Base-by-base conservation (phyloP, 176 grass and related monocot genomes). In the Pharus latifolius region DNA sequence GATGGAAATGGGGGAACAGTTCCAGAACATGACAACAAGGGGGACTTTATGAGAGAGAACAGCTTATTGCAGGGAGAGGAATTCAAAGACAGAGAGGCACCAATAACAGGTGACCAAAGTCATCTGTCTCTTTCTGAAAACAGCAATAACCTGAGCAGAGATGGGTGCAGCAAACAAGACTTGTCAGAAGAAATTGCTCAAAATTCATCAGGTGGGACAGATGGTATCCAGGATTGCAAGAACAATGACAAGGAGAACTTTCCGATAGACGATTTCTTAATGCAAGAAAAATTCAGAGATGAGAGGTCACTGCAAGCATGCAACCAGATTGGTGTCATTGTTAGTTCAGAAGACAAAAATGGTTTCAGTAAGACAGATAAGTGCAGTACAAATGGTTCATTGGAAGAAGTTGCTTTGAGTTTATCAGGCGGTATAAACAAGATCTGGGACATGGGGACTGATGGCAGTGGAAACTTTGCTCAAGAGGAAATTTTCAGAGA, bases 211-310 rank as follows among this genome's bases (percentile, higher is more conserved):
- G 16, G 43, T 67, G 43, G 65, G 13, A 34, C 45, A 60, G 77
- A 44, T 69, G 68, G 50, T n/a, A 42, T 75, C 20, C 38, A 45
- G 69, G 83, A 48, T 30, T 85, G 20, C 5, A 69, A 45, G 32
- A 73, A 71, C 35, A 42, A 17, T 52, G 25, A 56, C 7, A 10
- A 74, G n/a, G 67, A 65, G 26, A 77, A 32, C 17, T 1, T 65
- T 17, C 42, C 0, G 14, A 25, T 6, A 40, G 29, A 15, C 7
- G 72, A 33, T 59, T 31, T 16, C 72, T 70, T 69, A 51, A 30
- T 25, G 49, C 58, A 65, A 29, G 44, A 67, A 67, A 74, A 51
- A 25, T 78, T 50, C 12, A 31, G 3, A 26, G 52, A 70, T 69
- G 44, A 28, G 28, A 19, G n/a, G 4, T 70, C 38, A 49, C 8